Percentiles rank a stretch among this genome's conserved stretches.
phyloP scores from a whole-genome alignment of 305 asterid species.

The Withania somnifera region DNA sequence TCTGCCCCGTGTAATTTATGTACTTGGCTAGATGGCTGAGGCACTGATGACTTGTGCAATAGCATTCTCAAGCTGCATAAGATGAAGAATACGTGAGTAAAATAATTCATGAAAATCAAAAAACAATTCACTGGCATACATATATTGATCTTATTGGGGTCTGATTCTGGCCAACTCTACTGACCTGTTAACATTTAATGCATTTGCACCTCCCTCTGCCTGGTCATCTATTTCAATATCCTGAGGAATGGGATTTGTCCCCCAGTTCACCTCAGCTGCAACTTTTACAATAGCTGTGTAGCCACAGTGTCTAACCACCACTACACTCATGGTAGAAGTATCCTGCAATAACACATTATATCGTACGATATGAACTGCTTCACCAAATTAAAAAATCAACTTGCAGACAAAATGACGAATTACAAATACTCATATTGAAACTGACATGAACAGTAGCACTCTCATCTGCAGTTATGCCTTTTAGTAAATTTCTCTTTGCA shows the following conservation, averaged over 20 bases:
- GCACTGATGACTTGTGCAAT: slow-evolving; percentile 52
- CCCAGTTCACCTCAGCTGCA: slow-evolving; percentile 53
- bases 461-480: slow-evolving; percentile 91
- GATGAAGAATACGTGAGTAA: not conserved
- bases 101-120: not conserved
- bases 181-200: slow-evolving; percentile 71
- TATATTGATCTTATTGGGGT: not conserved
- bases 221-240: slow-evolving; percentile 71
- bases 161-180: slow-evolving; percentile 12
- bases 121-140: not conserved
- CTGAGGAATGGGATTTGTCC: slow-evolving; percentile 40
- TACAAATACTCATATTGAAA: not conserved
- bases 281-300: slow-evolving; percentile 67
- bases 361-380: slow-evolving; percentile 6
- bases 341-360: slow-evolving; percentile 37
- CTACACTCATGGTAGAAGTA: slow-evolving; percentile 71
- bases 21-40: slow-evolving; percentile 46
- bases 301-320: slow-evolving; percentile 76
- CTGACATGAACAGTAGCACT: slow-evolving; percentile 79
- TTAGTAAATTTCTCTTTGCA: slow-evolving; percentile 63
- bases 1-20: slow-evolving; percentile 47
- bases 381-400: not conserved
- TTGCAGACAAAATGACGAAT: not conserved
- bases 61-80: slow-evolving; percentile 66
- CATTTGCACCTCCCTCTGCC: slow-evolving; percentile 87